A percentile compares a stretch with the other conserved stretches of the same genome.
Evolutionary conservation across 345 rosid genomes (phyloP).

Genomic region (Jatropha curcas): DNA sequence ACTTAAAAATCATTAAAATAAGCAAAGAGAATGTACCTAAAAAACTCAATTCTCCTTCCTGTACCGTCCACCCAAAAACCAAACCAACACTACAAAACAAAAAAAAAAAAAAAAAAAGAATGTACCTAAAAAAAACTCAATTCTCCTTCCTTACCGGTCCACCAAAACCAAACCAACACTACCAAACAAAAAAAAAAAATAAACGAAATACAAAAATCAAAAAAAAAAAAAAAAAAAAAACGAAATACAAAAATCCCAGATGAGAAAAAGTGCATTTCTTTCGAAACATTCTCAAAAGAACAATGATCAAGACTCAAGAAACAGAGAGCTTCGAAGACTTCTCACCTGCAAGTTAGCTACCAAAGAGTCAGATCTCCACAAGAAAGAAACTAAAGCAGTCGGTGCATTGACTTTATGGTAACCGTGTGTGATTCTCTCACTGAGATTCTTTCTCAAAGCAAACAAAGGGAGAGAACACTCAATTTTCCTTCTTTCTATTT

Average conservation of each 20-base stretch:
- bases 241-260: slow-evolving; percentile 5
- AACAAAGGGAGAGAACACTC: neutral
- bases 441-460: slow-evolving; percentile 10
- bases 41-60: slow-evolving; percentile 11
- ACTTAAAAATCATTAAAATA: neutral
- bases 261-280: slow-evolving; percentile 10
- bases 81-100: slow-evolving; percentile 4
- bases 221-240: slow-evolving; percentile 1
- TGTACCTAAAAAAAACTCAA: slow-evolving; percentile 22
- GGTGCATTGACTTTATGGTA: slow-evolving; percentile 48
- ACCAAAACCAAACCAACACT: slow-evolving; percentile 10
- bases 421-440: neutral
- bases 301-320: slow-evolving; percentile 1
- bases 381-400: slow-evolving; percentile 9
- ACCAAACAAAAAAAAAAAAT: neutral
- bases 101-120: neutral
- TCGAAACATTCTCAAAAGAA: neutral
- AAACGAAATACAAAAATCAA: neutral
- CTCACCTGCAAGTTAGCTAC: slow-evolving; percentile 15
- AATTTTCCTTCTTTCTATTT: neutral
- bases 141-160: slow-evolving; percentile 6
- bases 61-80: slow-evolving; percentile 10
- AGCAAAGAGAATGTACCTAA: slow-evolving; percentile 9
- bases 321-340: neutral
- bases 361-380: slow-evolving; percentile 20